A percentile compares a stretch with the other conserved stretches of the same genome.
Conservation (phyloP, 2,329 filamentous ascomycete species). For the Apiospora koreana region DNA sequence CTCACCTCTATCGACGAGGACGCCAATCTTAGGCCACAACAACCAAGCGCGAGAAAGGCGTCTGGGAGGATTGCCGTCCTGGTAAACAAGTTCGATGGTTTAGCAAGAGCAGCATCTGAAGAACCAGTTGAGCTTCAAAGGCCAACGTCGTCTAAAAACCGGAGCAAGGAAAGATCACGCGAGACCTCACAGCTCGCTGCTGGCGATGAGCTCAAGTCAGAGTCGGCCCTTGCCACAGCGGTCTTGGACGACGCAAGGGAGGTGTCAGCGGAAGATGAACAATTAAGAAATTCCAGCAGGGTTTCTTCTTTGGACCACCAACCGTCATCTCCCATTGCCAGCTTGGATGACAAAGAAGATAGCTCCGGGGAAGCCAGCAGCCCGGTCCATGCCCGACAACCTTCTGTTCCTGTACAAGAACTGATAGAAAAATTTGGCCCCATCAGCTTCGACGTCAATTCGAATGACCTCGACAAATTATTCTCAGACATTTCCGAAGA, state of each 20-base stretch:
- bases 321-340: not conserved
- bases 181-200: not conserved
- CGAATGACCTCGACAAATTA: conserved; percentile 28
- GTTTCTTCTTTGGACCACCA: not conserved
- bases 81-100: conserved; percentile 51
- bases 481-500: conserved; percentile 30
- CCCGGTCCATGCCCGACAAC: not conserved
- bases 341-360: not conserved
- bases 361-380: not conserved
- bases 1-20: conserved; percentile 49
- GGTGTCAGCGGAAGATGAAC: not conserved
- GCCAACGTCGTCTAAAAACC: conserved; percentile 12
- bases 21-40: conserved; percentile 25
- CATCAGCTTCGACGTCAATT: conserved; percentile 25
- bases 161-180: not conserved
- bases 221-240: conserved; percentile 1
- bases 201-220: not conserved
- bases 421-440: conserved; percentile 31
- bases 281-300: not conserved
- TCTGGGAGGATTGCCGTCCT: conserved; percentile 51
- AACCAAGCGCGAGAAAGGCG: conserved; percentile 27
- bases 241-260: not conserved
- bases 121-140: conserved; percentile 23
- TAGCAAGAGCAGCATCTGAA: conserved; percentile 33
- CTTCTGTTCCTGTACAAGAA: conserved; percentile 18